Evolutionary conservation across 805 yeast genomes (phyloP).

Genomic region (Torulaspora quercuum): DNA sequence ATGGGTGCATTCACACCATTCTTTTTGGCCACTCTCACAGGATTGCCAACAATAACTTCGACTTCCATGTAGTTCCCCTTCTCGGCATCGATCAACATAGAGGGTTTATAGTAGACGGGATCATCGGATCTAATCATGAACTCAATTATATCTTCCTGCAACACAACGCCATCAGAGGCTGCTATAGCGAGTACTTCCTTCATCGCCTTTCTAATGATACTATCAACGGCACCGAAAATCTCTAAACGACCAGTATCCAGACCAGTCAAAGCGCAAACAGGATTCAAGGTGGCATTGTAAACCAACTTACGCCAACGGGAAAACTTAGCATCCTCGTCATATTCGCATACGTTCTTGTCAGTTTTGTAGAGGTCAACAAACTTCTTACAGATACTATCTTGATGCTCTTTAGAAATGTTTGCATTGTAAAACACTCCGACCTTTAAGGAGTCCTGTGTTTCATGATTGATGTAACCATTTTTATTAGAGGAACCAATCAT

Average conservation of each 20-base stretch:
- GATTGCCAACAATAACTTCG: slow-evolving; percentile 69
- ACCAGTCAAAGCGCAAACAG: slow-evolving; percentile 56
- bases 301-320: slow-evolving; percentile 65
- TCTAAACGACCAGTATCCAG: slow-evolving; percentile 57
- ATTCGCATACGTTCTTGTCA: slow-evolving; percentile 41
- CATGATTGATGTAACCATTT: slow-evolving; percentile 46
- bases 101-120: slow-evolving; percentile 59
- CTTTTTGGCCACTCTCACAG: slow-evolving; percentile 49
- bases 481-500: slow-evolving; percentile 55
- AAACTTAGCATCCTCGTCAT: slow-evolving; percentile 46
- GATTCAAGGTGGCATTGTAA: slow-evolving; percentile 65
- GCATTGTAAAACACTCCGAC: slow-evolving; percentile 50
- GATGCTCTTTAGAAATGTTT: slow-evolving; percentile 25
- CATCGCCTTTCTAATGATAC: slow-evolving; percentile 58
- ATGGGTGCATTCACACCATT: slow-evolving; percentile 53
- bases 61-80: slow-evolving; percentile 68
- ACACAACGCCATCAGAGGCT: slow-evolving; percentile 57
- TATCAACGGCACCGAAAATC: slow-evolving; percentile 42
- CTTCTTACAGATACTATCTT: slow-evolving; percentile 38
- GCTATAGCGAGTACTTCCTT: slow-evolving; percentile 63
- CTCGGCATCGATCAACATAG: slow-evolving; percentile 66
- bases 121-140: slow-evolving; percentile 56
- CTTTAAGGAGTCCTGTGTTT: slow-evolving; percentile 43
- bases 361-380: slow-evolving; percentile 47
- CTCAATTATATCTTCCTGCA: slow-evolving; percentile 50